These are phyloP conservation scores for Orbilia quercus DNA, from an alignment of 2,329 filamentous ascomycete genomes.

Conservation along the genomic window DNA sequence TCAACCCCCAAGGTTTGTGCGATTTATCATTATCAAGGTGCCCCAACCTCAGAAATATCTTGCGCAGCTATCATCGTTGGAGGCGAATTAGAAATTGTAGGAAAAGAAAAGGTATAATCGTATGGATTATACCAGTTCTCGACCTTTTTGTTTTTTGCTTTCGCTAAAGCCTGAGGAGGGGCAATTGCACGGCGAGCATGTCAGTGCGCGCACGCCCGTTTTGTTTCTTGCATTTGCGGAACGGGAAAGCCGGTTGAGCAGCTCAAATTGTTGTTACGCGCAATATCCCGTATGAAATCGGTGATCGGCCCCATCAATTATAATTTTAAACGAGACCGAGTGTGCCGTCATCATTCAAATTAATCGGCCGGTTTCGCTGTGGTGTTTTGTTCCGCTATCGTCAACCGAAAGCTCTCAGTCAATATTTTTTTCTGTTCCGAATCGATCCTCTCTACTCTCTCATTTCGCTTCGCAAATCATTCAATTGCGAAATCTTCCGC, in stretches of 20 bases:
- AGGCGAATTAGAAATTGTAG: slow-evolving; percentile 32
- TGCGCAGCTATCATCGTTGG: slow-evolving; percentile 12
- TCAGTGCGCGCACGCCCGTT: slow-evolving; percentile 56
- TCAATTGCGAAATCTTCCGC: slow-evolving; percentile 52
- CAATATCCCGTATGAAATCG: slow-evolving; percentile 51
- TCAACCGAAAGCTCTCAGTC: slow-evolving; percentile 10
- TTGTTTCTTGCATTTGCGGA: slow-evolving; percentile 54
- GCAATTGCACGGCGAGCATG: slow-evolving; percentile 34
- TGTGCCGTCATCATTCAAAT: slow-evolving; percentile 42
- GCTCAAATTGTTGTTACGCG: slow-evolving; percentile 42
- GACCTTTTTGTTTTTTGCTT: slow-evolving; percentile 21
- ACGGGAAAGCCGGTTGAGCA: slow-evolving; percentile 50
- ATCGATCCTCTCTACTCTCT: slow-evolving; percentile 30
- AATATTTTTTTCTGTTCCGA: slow-evolving; percentile 1
- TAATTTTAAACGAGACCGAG: slow-evolving; percentile 32
- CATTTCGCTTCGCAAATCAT: slow-evolving; percentile 48
- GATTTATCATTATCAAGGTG: slow-evolving; percentile 14
- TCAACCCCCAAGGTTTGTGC: slow-evolving; percentile 26
- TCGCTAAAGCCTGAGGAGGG: slow-evolving; percentile 42
- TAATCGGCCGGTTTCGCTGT: slow-evolving; percentile 4
- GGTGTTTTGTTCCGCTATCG: slow-evolving; percentile 24
- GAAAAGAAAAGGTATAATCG: slow-evolving; percentile 14
- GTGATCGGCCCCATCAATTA: slow-evolving; percentile 47
- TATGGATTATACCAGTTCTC: slow-evolving; percentile 17
- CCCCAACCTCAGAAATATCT: slow-evolving; percentile 45